Conservation (phyloP, 805 yeast genomes). For the Clavispora fructus region DNA sequence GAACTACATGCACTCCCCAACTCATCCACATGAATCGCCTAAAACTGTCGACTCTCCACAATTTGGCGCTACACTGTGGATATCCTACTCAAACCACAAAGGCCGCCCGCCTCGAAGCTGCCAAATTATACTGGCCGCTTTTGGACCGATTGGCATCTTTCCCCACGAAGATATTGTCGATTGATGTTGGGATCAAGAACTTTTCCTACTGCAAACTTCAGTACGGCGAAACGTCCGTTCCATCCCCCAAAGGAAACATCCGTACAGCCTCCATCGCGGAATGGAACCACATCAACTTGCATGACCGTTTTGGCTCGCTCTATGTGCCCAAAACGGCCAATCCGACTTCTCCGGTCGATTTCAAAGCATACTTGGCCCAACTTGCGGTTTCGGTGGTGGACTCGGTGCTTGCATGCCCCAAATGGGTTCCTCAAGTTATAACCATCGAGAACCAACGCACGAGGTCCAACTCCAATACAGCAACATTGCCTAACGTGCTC, state of each 20-base stretch:
- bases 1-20: background rate
- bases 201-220: conserved; percentile 31
- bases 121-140: conserved; percentile 3
- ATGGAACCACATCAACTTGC: conserved; percentile 27
- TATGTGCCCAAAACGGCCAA: conserved; percentile 7
- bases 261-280: background rate
- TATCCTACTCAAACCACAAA: conserved; percentile 15
- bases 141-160: conserved; percentile 5
- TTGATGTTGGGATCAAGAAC: conserved; percentile 40
- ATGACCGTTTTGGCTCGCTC: conserved; percentile 14
- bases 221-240: background rate
- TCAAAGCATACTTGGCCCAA: conserved; percentile 24
- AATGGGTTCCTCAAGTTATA: conserved; percentile 19
- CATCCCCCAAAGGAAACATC: background rate
- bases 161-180: conserved; percentile 17
- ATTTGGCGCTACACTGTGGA: conserved; percentile 20
- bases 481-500: conserved; percentile 35
- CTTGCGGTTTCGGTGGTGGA: conserved; percentile 17
- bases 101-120: conserved; percentile 10
- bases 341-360: conserved; percentile 16
- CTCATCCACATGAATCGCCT: conserved; percentile 7
- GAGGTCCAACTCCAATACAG: conserved; percentile 26
- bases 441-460: conserved; percentile 39
- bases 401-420: conserved; percentile 12
- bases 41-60: conserved; percentile 8